Conservation (phyloP, 345 rosid species). For the Gossypium herbaceum region DNA sequence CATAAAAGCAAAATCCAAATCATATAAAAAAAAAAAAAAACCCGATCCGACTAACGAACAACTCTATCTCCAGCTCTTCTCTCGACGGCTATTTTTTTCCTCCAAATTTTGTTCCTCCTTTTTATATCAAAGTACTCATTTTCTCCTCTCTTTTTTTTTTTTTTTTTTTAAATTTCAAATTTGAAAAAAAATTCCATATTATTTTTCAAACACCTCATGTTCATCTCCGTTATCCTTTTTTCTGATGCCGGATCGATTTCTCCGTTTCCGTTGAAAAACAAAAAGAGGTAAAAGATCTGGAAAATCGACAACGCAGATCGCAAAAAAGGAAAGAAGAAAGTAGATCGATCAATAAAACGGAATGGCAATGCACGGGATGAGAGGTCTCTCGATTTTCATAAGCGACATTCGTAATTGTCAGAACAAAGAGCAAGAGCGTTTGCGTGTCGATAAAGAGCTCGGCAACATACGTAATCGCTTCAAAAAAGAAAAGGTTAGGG, state of each 20-base stretch:
- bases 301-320: conserved; percentile 5
- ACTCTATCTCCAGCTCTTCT: no score
- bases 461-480: conserved; percentile 96
- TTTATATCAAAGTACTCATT: no score
- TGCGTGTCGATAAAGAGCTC: conserved; percentile 98
- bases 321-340: background rate
- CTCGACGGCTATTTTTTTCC: no score
- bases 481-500: conserved; percentile 83
- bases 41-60: no score
- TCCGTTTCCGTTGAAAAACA: background rate
- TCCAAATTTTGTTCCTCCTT: no score
- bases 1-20: no score
- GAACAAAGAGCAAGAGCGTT: conserved; percentile 93
- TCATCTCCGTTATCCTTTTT: background rate
- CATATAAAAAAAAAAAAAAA: no score
- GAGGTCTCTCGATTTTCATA: conserved; percentile 95
- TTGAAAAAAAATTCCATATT: background rate
- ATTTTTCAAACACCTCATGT: background rate
- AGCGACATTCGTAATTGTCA: conserved; percentile 96
- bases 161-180: background rate
- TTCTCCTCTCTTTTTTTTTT: no score
- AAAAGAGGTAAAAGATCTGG: conserved; percentile 14
- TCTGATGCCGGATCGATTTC: conserved; percentile 5
- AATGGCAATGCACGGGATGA: conserved; percentile 59
- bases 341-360: conserved; percentile 15